Percentiles rank a stretch among this genome's conserved stretches.
These are phyloP conservation scores for Pythium oligandrum DNA, from an alignment of 352 stramenopile species.

Conservation along the genomic window DNA sequence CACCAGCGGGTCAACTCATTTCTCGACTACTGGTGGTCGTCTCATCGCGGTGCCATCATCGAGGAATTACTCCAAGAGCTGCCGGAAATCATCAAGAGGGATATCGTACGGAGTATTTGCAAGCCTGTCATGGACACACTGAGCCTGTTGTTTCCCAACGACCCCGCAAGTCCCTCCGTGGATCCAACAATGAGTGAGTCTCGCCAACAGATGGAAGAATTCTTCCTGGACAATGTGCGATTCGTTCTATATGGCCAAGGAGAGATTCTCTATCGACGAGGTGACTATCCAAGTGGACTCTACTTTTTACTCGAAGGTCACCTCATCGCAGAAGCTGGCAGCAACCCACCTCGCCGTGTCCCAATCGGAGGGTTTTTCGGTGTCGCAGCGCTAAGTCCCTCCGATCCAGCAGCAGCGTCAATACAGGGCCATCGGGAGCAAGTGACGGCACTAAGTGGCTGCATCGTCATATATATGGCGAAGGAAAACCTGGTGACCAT, in stretches of 20 bases:
- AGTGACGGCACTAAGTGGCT: slow-evolving; percentile 43
- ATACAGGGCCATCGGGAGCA: slow-evolving; percentile 29
- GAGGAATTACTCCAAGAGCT: slow-evolving; percentile 53
- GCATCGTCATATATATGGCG: slow-evolving; percentile 46
- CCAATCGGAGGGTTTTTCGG: slow-evolving; percentile 48
- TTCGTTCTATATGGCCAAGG: slow-evolving; percentile 57
- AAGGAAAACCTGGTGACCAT: slow-evolving; percentile 42
- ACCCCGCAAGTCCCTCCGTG: not conserved
- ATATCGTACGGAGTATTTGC: slow-evolving; percentile 58
- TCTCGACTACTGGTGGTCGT: slow-evolving; percentile 66
- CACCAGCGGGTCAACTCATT: slow-evolving; percentile 61
- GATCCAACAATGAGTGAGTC: slow-evolving; percentile 1
- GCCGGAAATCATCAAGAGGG: slow-evolving; percentile 42
- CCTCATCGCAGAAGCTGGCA: slow-evolving; percentile 23
- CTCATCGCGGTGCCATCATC: slow-evolving; percentile 57
- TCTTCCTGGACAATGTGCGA: slow-evolving; percentile 50
- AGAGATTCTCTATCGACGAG: slow-evolving; percentile 52
- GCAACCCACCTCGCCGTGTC: slow-evolving; percentile 16
- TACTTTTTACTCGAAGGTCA: slow-evolving; percentile 53
- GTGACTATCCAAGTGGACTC: slow-evolving; percentile 39
- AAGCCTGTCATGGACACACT: slow-evolving; percentile 40
- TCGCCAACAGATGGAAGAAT: slow-evolving; percentile 32
- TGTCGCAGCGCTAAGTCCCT: slow-evolving; percentile 24
- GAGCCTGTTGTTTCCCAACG: slow-evolving; percentile 24
- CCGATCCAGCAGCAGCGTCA: not conserved